Evolutionary conservation across 164 flowering plant genomes (phyloP), one percentile per base, ranked within the genome.

Genomic region (Umbellularia californica): DNA sequence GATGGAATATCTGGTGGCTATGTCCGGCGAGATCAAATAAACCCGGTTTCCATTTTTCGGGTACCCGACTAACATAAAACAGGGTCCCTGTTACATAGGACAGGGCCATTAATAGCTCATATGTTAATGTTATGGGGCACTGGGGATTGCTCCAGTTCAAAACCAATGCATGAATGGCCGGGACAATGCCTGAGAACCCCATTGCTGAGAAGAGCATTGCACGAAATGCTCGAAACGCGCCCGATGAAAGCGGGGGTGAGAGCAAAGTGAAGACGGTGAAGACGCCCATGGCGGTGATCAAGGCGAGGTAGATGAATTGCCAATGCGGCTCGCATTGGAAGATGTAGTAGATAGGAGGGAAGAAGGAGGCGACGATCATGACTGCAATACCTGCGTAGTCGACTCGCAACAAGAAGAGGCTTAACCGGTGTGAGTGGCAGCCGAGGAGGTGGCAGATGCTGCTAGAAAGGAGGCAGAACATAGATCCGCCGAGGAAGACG

Each of bases 321-420:
- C 97, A 93, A 20, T 47, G 82, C 0, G 90, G 92, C 2, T 86
- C 79, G 41, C 98, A 95, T 47, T 85, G 93, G 88, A 95, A 95
- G 72, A 93, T 87, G 85, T 95, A 95, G 87, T 83, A 94, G 19
- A 94, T 90, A 3, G 96, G 92, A 0, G 97, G 97, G 88, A 94
- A 92, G 72, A 90, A 95, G 28, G 98, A 95, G 77, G 95, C 83
- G 86, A 91, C 86, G 82, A 95, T 92, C 97, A 94, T 92, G 82
- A 85, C 84, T 12, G 92, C 79, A 66, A 95, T 95, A 5, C 97
- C 98, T 1, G 84, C 83, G 70, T 90, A 95, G 83, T 95, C 97
- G 3, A 95, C 60, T 52, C 88, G 80, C 19, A 90, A 76, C 0
- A 93, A 70, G 19, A 77, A 11, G 51, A 86, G 51, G 88, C 79